Evolutionary conservation across 228 moss, liverwort and hornwort species (phyloP).

Genomic region (Sphagnum magellanicum): DNA sequence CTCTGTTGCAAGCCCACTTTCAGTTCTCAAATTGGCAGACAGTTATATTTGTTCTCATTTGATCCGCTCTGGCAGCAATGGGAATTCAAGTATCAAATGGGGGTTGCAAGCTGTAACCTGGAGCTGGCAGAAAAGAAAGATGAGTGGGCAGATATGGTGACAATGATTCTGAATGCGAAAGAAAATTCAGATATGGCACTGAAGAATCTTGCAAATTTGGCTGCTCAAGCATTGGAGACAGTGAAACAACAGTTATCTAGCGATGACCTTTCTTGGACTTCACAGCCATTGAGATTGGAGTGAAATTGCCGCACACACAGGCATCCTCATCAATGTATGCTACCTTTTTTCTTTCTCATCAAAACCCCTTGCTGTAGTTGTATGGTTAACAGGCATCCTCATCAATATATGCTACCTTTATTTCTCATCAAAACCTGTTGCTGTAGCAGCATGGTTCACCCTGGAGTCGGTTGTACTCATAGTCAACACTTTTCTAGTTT

Average conservation of each 20-base stretch:
- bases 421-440: too few relatives aligned
- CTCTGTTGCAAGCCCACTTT: neutral
- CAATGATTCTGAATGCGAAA: constrained; percentile 57
- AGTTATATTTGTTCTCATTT: neutral
- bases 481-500: too few relatives aligned
- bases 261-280: neutral
- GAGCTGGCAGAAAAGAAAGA: constrained; percentile 34
- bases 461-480: too few relatives aligned
- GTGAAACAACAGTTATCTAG: constrained; percentile 21
- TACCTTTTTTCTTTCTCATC: too few relatives aligned
- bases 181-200: constrained; percentile 36
- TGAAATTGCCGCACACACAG: too few relatives aligned
- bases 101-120: constrained; percentile 31
- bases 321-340: too few relatives aligned
- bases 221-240: constrained; percentile 22
- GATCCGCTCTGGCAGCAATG: constrained; percentile 22
- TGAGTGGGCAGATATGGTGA: constrained; percentile 48
- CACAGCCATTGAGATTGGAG: too few relatives aligned
- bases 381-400: too few relatives aligned
- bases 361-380: too few relatives aligned
- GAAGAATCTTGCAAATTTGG: constrained; percentile 31
- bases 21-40: neutral
- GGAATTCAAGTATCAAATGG: constrained; percentile 33
- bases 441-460: too few relatives aligned
- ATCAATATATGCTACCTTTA: too few relatives aligned